Percentiles rank a stretch among this genome's conserved stretches.
phyloP scores from a whole-genome alignment of 2,329 filamentous ascomycete genomes.

The Xenosphaeropsis pyriputrescens region DNA sequence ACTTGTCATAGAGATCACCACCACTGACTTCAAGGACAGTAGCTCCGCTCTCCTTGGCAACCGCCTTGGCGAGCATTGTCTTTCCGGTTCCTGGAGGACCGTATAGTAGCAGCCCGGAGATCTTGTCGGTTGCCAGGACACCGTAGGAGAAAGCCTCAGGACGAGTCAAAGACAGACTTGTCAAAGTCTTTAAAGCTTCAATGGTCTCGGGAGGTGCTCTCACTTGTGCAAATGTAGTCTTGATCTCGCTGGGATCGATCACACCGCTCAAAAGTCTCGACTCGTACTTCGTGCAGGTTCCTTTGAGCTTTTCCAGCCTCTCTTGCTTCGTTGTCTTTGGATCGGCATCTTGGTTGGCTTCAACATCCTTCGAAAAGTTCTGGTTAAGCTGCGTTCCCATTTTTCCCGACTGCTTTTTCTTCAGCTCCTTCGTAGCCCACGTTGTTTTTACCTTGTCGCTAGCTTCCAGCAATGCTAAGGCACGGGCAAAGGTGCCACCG shows the following conservation, averaged over 20 bases:
- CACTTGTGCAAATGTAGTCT: conserved; percentile 77
- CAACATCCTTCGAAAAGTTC: conserved; percentile 15
- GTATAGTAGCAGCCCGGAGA: conserved; percentile 78
- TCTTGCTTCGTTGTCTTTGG: conserved; percentile 20
- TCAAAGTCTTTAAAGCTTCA: conserved; percentile 77
- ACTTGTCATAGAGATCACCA: conserved; percentile 90
- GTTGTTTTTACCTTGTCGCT: conserved; percentile 31
- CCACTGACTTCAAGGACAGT: conserved; percentile 79
- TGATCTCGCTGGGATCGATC: conserved; percentile 67
- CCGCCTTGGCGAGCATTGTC: conserved; percentile 53
- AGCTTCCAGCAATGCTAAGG: conserved; percentile 23
- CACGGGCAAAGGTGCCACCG: conserved; percentile 19
- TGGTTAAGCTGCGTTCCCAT: conserved; percentile 17
- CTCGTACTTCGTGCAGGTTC: conserved; percentile 61
- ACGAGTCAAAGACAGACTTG: conserved; percentile 69
- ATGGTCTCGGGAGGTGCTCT: conserved; percentile 72
- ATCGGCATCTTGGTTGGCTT: conserved; percentile 19
- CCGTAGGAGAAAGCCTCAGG: conserved; percentile 96
- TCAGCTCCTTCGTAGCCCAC: conserved; percentile 25
- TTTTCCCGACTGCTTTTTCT: conserved; percentile 18
- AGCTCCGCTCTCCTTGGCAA: conserved; percentile 53
- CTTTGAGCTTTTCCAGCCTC: conserved; percentile 31
- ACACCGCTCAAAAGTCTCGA: conserved; percentile 71
- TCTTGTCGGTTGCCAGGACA: conserved; percentile 79
- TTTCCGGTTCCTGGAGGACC: conserved; percentile 74